phyloP scores from a whole-genome alignment of 2,329 filamentous ascomycete species.

The Calonectria hawksworthii region DNA sequence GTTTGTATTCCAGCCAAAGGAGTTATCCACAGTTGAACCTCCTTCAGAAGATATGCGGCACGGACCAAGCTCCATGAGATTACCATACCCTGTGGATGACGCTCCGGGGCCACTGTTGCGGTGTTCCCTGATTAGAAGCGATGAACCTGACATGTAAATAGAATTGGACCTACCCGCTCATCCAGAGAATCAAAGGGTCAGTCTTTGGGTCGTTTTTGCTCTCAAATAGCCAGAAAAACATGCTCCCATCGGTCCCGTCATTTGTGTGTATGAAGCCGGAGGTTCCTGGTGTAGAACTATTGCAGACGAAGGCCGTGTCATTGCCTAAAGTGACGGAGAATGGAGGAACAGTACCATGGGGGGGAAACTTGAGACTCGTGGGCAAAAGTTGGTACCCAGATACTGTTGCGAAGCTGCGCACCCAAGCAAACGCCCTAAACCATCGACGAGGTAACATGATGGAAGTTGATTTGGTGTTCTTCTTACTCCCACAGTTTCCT shows the following conservation, averaged over 20 bases:
- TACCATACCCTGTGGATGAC: constrained; percentile 12
- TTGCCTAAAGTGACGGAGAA: not conserved
- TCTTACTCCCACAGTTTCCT: no score
- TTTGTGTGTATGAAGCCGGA: not conserved
- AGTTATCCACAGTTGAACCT: constrained; percentile 18
- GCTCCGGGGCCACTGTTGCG: constrained; percentile 9
- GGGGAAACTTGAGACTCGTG: not conserved
- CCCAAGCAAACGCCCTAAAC: not conserved
- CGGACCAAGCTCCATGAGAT: constrained; percentile 22
- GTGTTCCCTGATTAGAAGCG: not conserved
- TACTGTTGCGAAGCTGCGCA: not conserved
- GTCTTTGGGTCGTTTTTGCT: not conserved
- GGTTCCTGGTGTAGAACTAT: not conserved
- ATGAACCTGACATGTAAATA: not conserved
- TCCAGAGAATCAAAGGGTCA: not conserved
- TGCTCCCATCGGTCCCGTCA: not conserved
- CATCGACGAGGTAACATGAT: not conserved
- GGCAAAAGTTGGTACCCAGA: not conserved
- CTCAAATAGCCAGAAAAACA: not conserved
- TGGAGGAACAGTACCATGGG: not conserved
- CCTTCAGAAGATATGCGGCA: constrained; percentile 21
- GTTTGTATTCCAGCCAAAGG: constrained; percentile 22
- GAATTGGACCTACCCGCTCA: not conserved
- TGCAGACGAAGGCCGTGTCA: not conserved
- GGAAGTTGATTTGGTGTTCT: no score